Percentiles rank a stretch among this genome's conserved stretches.
phyloP scores from a whole-genome alignment of 1,284 basidiomycete genomes.

The Cryptococcus neoformans region DNA sequence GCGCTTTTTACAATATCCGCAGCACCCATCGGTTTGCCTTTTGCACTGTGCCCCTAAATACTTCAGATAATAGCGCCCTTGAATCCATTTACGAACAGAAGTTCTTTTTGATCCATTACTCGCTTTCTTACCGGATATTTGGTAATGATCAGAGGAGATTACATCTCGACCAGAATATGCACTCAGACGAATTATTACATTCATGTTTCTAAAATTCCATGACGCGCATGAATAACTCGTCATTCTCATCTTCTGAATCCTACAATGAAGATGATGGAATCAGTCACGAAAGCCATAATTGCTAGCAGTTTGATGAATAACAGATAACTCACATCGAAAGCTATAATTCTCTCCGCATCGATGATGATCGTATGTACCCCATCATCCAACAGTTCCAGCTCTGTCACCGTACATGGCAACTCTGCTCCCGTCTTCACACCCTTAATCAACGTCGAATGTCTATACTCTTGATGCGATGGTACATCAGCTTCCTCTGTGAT shows the following conservation, averaged over 20 bases:
- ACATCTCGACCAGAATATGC: too few species aligned
- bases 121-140: too few species aligned
- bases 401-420: conserved; percentile 36
- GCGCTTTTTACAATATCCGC: too few species aligned
- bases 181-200: too few species aligned
- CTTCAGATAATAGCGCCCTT: too few species aligned
- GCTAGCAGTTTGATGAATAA: background rate
- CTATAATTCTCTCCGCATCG: conserved; percentile 42
- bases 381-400: conserved; percentile 9
- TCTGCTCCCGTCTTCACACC: conserved; percentile 27
- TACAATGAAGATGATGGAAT: background rate
- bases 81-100: too few species aligned
- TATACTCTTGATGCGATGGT: background rate
- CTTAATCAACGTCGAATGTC: conserved; percentile 8
- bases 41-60: too few species aligned
- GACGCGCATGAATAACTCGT: conserved; percentile 13
- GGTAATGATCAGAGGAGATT: too few species aligned
- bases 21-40: too few species aligned
- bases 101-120: too few species aligned
- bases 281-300: background rate
- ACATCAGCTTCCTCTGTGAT: conserved; percentile 28
- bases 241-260: conserved; percentile 5
- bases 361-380: conserved; percentile 35
- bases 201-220: conserved; percentile 28
- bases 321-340: conserved; percentile 29